phyloP scores from a whole-genome alignment of 2,329 filamentous ascomycete genomes.

The Corinectria fuckeliana region DNA sequence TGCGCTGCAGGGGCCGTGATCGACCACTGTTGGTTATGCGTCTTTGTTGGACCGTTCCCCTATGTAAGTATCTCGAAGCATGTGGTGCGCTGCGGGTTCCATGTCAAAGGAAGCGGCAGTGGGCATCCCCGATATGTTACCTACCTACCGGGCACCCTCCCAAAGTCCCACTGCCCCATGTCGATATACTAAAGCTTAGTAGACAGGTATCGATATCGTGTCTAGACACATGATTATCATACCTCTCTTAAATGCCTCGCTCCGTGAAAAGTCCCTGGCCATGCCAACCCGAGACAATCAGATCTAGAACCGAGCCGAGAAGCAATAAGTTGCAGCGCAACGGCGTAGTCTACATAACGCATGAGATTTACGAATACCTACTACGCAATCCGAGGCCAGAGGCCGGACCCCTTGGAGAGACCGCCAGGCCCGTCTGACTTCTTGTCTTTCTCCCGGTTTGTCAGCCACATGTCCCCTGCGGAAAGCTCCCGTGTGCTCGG shows the following conservation, averaged over 20 bases:
- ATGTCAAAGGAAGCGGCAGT: slow-evolving; percentile 7
- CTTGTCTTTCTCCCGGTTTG: not conserved
- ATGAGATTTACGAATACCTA: slow-evolving; percentile 13
- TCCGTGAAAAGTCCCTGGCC: not conserved
- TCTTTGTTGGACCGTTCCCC: slow-evolving; percentile 13
- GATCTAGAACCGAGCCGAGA: slow-evolving; percentile 5
- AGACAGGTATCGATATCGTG: not conserved
- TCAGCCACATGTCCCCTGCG: not conserved
- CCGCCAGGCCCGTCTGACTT: not conserved
- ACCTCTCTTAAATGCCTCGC: not conserved
- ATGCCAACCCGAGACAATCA: slow-evolving; percentile 9
- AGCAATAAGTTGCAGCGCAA: not conserved
- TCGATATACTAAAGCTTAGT: no score
- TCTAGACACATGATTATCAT: not conserved
- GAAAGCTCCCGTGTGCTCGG: slow-evolving; percentile 3
- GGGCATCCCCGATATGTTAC: not conserved
- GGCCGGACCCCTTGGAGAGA: slow-evolving; percentile 4
- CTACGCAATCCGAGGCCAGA: slow-evolving; percentile 17
- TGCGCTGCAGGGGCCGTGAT: slow-evolving; percentile 21
- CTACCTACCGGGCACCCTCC: not conserved
- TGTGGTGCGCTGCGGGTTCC: slow-evolving; percentile 18
- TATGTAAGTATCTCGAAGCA: slow-evolving; percentile 15
- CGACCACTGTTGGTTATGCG: slow-evolving; percentile 27
- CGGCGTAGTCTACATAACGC: slow-evolving; percentile 6
- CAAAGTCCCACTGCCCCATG: slow-evolving; percentile 1